Evolutionary conservation across 129 eudicot genomes (phyloP), one percentile per base, ranked within the genome.

Genomic region (Logfia minima): DNA sequence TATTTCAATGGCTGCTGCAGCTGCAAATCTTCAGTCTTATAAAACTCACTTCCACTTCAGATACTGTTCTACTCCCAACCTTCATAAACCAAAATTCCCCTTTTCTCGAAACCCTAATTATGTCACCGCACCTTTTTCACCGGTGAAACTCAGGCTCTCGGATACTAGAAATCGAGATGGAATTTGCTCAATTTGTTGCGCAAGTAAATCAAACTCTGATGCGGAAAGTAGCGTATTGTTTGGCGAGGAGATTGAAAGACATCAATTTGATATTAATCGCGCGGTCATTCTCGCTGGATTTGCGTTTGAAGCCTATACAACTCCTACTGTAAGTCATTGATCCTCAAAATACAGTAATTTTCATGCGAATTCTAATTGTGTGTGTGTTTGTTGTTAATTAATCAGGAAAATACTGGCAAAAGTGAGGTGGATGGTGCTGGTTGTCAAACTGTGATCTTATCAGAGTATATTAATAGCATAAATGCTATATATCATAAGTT

Each of bases 271-370:
- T 71, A 87, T 94, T 53, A 94, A 91, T 79, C 87, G 84, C 19
- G 98, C 97, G 1, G 97, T 94, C 48, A 82, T 94, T 74, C 86
- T 94, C 24, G 98, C 97, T 39, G 98, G 97, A 22, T 94, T 94
- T 48, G 98, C 98, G 17, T 94, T 94, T 77, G 97, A 94, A 81
- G 97, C 98, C 71, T 94, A 94, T 70, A 84, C 87, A 23, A 89
- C 86, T 60, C 98, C 96, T 5, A 83, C 93, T 18, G 98, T 93
- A 56, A 56, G 24, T 1, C 62, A 11, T 45, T 45, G 4, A 45
- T 56, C 19, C 48, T 6, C 5, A 16, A 13, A 34, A 28, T 7
- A 19, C 6, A 29, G 18, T 35, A 13, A 31, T 63, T 14, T 8
- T 68, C 16, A 41, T 34, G 7, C 10, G 48, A 28, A 14, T 19